Evolutionary conservation across 1,284 basidiomycete species (phyloP).

Genomic region (Austroboletus novae-zelandiae): DNA sequence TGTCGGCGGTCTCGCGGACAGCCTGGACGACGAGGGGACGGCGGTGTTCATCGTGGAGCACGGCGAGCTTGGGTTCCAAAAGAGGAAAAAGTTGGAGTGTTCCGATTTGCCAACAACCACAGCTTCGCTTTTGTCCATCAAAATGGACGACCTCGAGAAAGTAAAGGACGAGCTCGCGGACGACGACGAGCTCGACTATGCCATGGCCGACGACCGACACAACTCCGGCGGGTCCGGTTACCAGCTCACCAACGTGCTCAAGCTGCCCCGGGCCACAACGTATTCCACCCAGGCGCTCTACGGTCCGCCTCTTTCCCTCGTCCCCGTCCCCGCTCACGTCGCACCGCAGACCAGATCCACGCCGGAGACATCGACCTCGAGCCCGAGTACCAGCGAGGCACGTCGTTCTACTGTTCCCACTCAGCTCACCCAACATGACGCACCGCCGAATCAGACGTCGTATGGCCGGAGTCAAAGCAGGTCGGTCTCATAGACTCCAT

Average conservation of each 20-base stretch:
- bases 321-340: not conserved
- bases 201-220: conserved; percentile 15
- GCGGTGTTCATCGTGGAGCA: conserved; percentile 10
- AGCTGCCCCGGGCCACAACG: conserved; percentile 60
- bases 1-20: not conserved
- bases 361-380: conserved; percentile 61
- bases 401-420: not conserved
- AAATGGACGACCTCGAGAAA: conserved; percentile 12
- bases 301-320: conserved; percentile 36
- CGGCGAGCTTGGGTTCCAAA: not conserved
- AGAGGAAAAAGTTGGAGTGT: too few relatives aligned
- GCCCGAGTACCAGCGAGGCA: conserved; percentile 75
- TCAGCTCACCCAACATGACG: not conserved
- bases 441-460: conserved; percentile 48
- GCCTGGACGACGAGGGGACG: conserved; percentile 19
- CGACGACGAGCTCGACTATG: not conserved
- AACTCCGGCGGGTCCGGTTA: conserved; percentile 34
- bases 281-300: conserved; percentile 67
- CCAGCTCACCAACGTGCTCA: conserved; percentile 53
- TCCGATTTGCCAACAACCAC: too few relatives aligned
- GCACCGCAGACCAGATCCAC: conserved; percentile 54
- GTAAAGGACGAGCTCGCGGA: conserved; percentile 23
- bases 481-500: conserved; percentile 69
- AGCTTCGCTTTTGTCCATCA: not conserved
- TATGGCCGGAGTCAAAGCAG: conserved; percentile 70